Evolutionary conservation across 2,329 filamentous ascomycete species (phyloP).

Genomic region (Ceratocystis ficicola): DNA sequence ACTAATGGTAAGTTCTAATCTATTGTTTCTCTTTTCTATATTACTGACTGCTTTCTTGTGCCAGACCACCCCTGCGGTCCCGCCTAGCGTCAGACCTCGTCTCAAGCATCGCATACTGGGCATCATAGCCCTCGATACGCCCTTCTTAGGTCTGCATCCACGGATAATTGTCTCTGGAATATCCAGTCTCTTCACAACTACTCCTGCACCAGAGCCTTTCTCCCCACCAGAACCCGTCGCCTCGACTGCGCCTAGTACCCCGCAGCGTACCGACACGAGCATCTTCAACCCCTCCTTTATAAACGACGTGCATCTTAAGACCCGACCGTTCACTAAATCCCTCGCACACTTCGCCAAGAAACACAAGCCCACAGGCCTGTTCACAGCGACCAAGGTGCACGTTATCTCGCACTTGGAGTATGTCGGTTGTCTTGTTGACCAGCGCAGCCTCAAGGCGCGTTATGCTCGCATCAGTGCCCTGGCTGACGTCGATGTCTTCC

Average conservation of each 20-base stretch:
- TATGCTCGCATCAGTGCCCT: slow-evolving; percentile 59
- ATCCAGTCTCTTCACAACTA: slow-evolving; percentile 56
- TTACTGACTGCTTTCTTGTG: not conserved
- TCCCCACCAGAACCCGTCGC: not conserved
- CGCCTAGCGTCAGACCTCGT: not conserved
- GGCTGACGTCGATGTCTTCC: slow-evolving; percentile 54
- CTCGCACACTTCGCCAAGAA: slow-evolving; percentile 70
- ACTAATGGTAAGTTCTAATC: slow-evolving; percentile 39
- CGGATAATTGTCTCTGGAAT: slow-evolving; percentile 75
- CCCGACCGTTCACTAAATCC: slow-evolving; percentile 56
- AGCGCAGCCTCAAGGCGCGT: slow-evolving; percentile 52
- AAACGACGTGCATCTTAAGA: slow-evolving; percentile 59
- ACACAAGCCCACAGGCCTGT: slow-evolving; percentile 57
- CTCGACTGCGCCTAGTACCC: slow-evolving; percentile 1
- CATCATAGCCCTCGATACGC: slow-evolving; percentile 70
- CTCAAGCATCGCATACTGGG: slow-evolving; percentile 69
- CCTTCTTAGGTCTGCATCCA: slow-evolving; percentile 78
- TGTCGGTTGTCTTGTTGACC: slow-evolving; percentile 68
- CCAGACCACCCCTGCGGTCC: not conserved
- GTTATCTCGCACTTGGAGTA: slow-evolving; percentile 75
- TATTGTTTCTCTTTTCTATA: not conserved
- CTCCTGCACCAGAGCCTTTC: slow-evolving; percentile 23
- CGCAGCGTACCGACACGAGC: slow-evolving; percentile 30
- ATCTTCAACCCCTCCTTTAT: slow-evolving; percentile 64
- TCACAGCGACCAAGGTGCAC: slow-evolving; percentile 58